phyloP scores from a whole-genome alignment of 495 filamentous ascomycete species.

The Rostrohypoxylon terebratum region DNA sequence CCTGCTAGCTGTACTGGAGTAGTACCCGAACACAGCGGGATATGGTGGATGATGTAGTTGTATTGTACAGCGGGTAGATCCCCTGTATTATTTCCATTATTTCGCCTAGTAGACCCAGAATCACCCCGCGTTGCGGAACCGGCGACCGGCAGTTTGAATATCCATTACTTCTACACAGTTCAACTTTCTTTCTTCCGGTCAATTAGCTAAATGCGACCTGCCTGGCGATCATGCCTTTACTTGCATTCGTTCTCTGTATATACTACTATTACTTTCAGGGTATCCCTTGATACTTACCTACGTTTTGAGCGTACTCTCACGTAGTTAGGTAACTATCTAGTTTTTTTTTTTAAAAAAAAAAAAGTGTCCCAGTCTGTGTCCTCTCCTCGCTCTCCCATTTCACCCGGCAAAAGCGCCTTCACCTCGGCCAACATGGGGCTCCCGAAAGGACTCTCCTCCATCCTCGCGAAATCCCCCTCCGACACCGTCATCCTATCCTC shows the following conservation, averaged over 20 bases:
- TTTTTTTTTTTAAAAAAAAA: too few relatives aligned
- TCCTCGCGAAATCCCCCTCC: conserved; percentile 81
- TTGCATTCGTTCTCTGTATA: not conserved
- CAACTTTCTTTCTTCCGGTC: not conserved
- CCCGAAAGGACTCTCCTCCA: conserved; percentile 72
- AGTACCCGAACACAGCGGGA: too few relatives aligned
- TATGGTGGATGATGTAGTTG: not conserved
- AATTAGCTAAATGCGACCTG: not conserved
- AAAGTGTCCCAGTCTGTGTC: not conserved
- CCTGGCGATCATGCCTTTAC: not conserved
- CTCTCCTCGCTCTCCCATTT: not conserved
- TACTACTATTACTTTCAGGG: not conserved
- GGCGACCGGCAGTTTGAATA: conserved; percentile 14
- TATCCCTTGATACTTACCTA: not conserved
- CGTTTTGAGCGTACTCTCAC: not conserved
- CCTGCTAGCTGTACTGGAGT: too few relatives aligned
- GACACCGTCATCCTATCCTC: conserved; percentile 92
- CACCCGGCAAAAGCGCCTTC: not conserved
- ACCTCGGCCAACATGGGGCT: conserved; percentile 47
- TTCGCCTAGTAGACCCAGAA: conserved; percentile 2
- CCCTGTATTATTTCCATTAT: not conserved
- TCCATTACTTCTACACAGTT: not conserved
- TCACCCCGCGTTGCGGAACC: conserved; percentile 11
- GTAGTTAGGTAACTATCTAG: not conserved
- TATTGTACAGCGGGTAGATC: not conserved